Evolutionary conservation across 352 stramenopile species (phyloP).

Genomic region (Phytophthora pini): DNA sequence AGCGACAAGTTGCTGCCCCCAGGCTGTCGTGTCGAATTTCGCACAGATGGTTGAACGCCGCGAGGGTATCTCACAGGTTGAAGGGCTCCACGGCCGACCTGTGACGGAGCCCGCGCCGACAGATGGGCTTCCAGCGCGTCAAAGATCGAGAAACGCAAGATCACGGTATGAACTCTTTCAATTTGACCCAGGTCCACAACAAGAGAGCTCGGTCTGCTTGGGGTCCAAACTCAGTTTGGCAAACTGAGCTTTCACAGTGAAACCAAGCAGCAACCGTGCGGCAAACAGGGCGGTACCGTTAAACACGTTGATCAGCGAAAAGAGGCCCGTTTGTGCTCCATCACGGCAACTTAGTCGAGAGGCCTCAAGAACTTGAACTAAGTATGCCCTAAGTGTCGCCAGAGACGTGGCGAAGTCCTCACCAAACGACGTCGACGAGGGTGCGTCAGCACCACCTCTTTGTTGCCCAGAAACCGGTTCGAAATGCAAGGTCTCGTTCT

Average conservation of each 20-base stretch:
- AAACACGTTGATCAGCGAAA: too few species aligned
- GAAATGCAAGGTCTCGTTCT: too few species aligned
- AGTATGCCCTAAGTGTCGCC: too few species aligned
- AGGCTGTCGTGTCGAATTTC: too few species aligned
- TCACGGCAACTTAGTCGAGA: constrained; percentile 2
- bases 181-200: not conserved
- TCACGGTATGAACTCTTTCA: not conserved
- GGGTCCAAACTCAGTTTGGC: too few species aligned
- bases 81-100: not conserved
- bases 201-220: not conserved
- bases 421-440: too few species aligned
- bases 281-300: too few species aligned
- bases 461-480: too few species aligned
- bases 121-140: not conserved
- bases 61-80: not conserved
- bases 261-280: too few species aligned
- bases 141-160: not conserved
- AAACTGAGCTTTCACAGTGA: not conserved
- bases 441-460: too few species aligned
- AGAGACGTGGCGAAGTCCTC: too few species aligned
- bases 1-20: not conserved
- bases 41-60: not conserved
- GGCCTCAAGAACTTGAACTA: not conserved
- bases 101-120: not conserved
- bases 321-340: too few species aligned